Evolutionary conservation across 148 eudicot genomes (phyloP).

Genomic region (Rhododendron mucronatum): DNA sequence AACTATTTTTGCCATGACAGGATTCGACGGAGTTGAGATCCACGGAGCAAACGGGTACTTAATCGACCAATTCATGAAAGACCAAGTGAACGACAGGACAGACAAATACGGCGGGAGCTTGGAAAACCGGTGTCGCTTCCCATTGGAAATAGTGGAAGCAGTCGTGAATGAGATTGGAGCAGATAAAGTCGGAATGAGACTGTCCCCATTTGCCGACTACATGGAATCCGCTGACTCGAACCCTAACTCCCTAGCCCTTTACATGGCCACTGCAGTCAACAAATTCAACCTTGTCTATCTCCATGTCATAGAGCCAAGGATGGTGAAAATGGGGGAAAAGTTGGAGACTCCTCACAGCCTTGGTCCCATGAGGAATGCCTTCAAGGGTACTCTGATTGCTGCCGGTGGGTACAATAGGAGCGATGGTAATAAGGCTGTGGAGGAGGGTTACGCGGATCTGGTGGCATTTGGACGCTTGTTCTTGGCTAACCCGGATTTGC

Average conservation of each 20-base stretch:
- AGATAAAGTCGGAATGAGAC: conserved; percentile 22
- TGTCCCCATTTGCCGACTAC: conserved; percentile 13
- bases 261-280: conserved; percentile 25
- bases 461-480: conserved; percentile 33
- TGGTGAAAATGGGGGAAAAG: background rate
- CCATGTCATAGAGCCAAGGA: conserved; percentile 23
- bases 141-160: conserved; percentile 21
- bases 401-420: conserved; percentile 21
- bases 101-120: conserved; percentile 24
- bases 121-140: conserved; percentile 24
- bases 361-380: conserved; percentile 24
- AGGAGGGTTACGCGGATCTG: conserved; percentile 20
- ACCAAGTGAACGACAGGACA: conserved; percentile 20
- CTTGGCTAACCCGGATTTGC: conserved; percentile 36
- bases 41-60: conserved; percentile 32
- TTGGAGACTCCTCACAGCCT: conserved; percentile 9
- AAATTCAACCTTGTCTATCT: conserved; percentile 19
- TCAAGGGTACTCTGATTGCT: conserved; percentile 28
- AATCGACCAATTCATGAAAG: conserved; percentile 32
- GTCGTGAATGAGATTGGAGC: conserved; percentile 24
- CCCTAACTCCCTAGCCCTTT: background rate
- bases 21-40: conserved; percentile 39
- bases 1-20: background rate
- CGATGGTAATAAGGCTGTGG: conserved; percentile 22
- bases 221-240: background rate